Percentiles rank a stretch among this genome's conserved stretches.
These are phyloP conservation scores for Camelina laxa DNA, from an alignment of 345 rosid genomes.

Conservation along the genomic window DNA sequence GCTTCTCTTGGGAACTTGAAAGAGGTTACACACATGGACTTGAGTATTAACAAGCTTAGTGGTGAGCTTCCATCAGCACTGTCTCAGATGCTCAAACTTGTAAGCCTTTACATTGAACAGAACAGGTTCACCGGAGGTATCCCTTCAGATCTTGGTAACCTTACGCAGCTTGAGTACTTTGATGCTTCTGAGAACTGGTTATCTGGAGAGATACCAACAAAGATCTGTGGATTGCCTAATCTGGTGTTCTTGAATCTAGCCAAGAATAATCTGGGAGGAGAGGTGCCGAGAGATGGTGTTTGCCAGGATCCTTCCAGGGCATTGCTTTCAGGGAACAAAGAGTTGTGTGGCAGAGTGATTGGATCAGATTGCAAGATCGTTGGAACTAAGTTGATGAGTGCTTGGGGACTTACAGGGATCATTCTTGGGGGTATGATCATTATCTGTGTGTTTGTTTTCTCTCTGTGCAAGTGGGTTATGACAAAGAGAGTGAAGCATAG, in stretches of 20 bases:
- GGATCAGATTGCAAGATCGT: conserved; percentile 58
- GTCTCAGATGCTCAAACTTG: conserved; percentile 66
- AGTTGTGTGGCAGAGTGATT: conserved; percentile 56
- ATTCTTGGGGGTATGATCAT: conserved; percentile 51
- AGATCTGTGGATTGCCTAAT: conserved; percentile 55
- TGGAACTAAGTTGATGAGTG: conserved; percentile 45
- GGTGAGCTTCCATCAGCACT: conserved; percentile 68
- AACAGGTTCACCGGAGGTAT: conserved; percentile 67
- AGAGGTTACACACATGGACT: conserved; percentile 78
- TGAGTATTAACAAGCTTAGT: conserved; percentile 66
- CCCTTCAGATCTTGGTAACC: conserved; percentile 63
- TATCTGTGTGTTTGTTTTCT: conserved; percentile 45
- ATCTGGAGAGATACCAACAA: conserved; percentile 67
- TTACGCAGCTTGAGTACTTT: conserved; percentile 66
- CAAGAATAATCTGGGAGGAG: conserved; percentile 65
- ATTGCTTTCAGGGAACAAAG: conserved; percentile 64
- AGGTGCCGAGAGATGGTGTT: conserved; percentile 60
- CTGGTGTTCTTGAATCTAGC: conserved; percentile 59
- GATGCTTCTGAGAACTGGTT: conserved; percentile 68
- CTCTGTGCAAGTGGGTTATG: conserved; percentile 51
- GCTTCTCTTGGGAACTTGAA: conserved; percentile 68
- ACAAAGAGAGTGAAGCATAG: conserved; percentile 46
- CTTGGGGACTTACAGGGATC: conserved; percentile 59
- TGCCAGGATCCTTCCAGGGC: conserved; percentile 59
- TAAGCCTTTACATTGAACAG: conserved; percentile 72